phyloP scores from a whole-genome alignment of 2,329 filamentous ascomycete species.

The Microsporum canis region DNA sequence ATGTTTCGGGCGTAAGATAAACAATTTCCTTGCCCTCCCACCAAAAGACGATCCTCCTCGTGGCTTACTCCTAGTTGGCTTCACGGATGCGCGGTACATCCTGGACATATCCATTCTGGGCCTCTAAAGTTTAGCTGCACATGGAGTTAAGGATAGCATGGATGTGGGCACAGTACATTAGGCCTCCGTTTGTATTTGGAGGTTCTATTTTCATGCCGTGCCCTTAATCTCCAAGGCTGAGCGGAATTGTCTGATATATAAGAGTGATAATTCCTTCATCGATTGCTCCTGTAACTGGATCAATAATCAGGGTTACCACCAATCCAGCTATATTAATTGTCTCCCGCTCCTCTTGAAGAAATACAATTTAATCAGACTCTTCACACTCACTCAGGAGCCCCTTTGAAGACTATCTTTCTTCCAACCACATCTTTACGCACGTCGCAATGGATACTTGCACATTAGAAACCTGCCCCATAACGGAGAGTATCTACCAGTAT shows the following conservation, averaged over 20 bases:
- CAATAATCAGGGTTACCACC: not conserved
- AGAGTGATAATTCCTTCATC: not conserved
- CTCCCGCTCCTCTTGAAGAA: not conserved
- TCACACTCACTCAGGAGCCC: not conserved
- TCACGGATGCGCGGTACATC: not conserved
- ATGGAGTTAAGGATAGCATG: not conserved
- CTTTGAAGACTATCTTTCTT: not conserved
- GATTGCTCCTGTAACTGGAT: not conserved
- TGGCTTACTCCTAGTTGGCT: not conserved
- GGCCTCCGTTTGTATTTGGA: not conserved
- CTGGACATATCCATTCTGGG: not conserved
- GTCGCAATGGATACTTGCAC: constrained; percentile 21
- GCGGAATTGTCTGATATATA: not conserved
- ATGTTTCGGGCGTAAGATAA: not conserved
- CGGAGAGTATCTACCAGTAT: constrained; percentile 35
- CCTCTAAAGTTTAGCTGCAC: not conserved
- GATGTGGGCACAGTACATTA: not conserved
- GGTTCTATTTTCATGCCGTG: not conserved
- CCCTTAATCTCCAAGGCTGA: not conserved
- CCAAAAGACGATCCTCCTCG: not conserved
- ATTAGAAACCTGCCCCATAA: constrained; percentile 29
- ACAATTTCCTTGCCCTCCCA: not conserved
- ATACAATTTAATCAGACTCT: not conserved
- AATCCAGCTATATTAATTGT: not conserved
- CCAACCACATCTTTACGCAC: not conserved